These are phyloP conservation scores for Sporothrix globosa DNA, from an alignment of 2,329 filamentous ascomycete genomes.

Conservation along the genomic window DNA sequence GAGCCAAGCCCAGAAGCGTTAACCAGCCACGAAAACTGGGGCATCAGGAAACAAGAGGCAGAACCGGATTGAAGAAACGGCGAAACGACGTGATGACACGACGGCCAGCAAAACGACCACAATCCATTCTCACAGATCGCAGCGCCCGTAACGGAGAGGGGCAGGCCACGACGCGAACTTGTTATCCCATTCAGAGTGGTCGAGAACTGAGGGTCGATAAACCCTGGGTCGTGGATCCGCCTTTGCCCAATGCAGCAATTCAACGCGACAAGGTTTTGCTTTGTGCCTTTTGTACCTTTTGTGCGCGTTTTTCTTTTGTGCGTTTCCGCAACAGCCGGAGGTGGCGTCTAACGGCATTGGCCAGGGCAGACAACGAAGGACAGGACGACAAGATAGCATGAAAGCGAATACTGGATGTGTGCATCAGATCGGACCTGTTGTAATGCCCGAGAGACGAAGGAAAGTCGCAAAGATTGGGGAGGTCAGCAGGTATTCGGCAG, in stretches of 20 bases:
- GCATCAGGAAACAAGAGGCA: not conserved
- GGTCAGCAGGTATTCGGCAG: not conserved
- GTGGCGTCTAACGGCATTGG: conserved; percentile 17
- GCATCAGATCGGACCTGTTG: not conserved
- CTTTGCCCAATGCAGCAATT: conserved; percentile 28
- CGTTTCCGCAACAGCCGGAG: conserved; percentile 2
- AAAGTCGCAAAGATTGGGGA: not conserved
- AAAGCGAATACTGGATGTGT: not conserved
- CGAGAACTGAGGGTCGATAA: not conserved
- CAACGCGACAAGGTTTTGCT: conserved; percentile 22
- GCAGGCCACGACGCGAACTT: not conserved
- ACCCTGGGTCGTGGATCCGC: not conserved
- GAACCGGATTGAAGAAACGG: not conserved
- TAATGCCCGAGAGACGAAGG: not conserved
- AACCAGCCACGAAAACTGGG: conserved; percentile 31
- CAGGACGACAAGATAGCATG: not conserved
- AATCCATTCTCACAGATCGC: not conserved
- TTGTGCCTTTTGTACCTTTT: not conserved
- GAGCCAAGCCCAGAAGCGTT: conserved; percentile 20
- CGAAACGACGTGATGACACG: no score
- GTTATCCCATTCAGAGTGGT: not conserved
- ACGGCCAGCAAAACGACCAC: not conserved
- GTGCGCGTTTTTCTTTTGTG: not conserved
- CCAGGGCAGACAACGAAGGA: not conserved
- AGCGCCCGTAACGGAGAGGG: conserved; percentile 4